A percentile compares a stretch with the other conserved stretches of the same genome.
Conservation (phyloP, 2,329 filamentous ascomycete species). For the Eurotiales sp. region DNA sequence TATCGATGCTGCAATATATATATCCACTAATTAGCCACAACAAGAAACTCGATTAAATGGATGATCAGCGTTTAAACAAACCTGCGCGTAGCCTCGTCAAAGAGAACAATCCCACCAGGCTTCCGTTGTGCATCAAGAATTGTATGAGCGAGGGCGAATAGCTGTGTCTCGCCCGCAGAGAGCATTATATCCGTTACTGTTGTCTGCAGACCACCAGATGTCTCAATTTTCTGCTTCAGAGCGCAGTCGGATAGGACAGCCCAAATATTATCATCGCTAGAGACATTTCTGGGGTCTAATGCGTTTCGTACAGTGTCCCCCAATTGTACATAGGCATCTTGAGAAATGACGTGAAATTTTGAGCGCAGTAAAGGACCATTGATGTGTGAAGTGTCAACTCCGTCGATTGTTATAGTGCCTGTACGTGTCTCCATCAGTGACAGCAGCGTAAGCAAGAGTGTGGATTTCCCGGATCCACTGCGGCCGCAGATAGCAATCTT, state of each 20-base stretch:
- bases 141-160: not conserved
- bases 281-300: not conserved
- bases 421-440: not conserved
- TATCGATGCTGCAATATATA: not conserved
- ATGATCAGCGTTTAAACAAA: no score
- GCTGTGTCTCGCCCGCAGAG: not conserved
- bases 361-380: not conserved
- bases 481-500: conserved; percentile 4
- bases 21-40: not conserved
- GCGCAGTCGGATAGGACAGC: not conserved
- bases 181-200: not conserved
- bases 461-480: conserved; percentile 5
- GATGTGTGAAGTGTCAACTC: not conserved
- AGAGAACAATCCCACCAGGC: conserved; percentile 4
- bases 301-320: conserved; percentile 1
- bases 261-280: not conserved
- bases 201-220: not conserved
- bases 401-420: not conserved
- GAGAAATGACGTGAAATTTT: not conserved
- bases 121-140: not conserved
- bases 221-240: conserved; percentile 2
- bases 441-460: not conserved
- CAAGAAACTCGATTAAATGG: no score
- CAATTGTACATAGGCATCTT: conserved; percentile 2
- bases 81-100: conserved; percentile 4